These are phyloP conservation scores for Amaranthus palmeri DNA, from an alignment of 148 eudicot genomes.

Conservation along the genomic window DNA sequence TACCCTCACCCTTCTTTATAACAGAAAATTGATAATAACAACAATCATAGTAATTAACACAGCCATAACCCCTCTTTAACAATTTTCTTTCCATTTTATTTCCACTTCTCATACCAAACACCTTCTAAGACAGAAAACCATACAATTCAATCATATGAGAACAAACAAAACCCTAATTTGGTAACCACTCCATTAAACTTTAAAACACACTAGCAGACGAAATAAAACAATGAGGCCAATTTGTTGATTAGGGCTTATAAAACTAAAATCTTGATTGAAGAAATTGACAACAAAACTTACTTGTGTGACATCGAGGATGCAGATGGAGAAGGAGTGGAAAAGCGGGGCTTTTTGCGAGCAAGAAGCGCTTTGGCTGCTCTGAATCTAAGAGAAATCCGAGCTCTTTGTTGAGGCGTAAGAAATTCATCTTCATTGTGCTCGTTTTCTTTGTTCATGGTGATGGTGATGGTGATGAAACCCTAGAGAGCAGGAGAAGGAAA, in stretches of 20 bases:
- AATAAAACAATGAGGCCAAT: not conserved
- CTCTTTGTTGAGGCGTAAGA: constrained; percentile 62
- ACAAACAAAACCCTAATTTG: not conserved
- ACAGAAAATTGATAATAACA: too few relatives aligned
- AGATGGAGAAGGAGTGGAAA: constrained; percentile 24
- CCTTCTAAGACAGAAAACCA: not conserved
- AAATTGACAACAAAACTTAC: not conserved
- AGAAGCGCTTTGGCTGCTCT: constrained; percentile 82
- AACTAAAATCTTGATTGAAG: not conserved
- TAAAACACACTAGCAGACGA: not conserved
- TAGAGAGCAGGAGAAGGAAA: too few relatives aligned
- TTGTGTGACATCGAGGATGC: not conserved
- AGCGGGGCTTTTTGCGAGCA: constrained; percentile 55
- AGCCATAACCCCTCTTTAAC: too few relatives aligned
- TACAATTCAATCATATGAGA: not conserved
- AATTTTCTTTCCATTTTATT: too few relatives aligned
- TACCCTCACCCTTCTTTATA: too few relatives aligned
- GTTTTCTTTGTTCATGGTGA: constrained; percentile 32
- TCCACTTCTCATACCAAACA: too few relatives aligned
- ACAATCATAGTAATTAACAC: too few relatives aligned
- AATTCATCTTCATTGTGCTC: constrained; percentile 16
- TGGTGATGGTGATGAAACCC: not conserved
- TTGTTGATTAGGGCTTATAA: too few relatives aligned
- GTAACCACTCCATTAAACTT: not conserved
- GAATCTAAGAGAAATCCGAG: constrained; percentile 67